phyloP scores from a whole-genome alignment of 2,329 filamentous ascomycete species.

The Stromatinia cepivora region DNA sequence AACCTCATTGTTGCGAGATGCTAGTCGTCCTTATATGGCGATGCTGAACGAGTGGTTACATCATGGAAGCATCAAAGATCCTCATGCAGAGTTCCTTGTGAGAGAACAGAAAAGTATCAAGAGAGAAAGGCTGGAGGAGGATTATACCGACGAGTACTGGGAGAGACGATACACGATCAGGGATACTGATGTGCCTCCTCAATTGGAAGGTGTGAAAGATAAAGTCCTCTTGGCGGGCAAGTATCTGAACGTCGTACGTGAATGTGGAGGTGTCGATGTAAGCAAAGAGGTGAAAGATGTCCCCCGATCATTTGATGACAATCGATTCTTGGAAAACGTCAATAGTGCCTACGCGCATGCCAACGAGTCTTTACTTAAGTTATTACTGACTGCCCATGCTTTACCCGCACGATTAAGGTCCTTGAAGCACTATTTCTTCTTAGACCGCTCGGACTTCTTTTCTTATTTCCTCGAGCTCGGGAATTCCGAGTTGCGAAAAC shows the following conservation, averaged over 20 bases:
- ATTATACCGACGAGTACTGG: constrained; percentile 99
- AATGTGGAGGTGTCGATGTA: constrained; percentile 94
- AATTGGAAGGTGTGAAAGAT: constrained; percentile 86
- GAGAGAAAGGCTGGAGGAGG: constrained; percentile 85
- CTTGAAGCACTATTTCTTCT: constrained; percentile 98
- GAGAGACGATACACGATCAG: constrained; percentile 95
- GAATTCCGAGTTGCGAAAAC: constrained; percentile 85
- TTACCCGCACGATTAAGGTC: constrained; percentile 84
- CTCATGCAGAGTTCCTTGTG: constrained; percentile 89
- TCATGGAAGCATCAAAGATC: constrained; percentile 91
- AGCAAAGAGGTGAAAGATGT: constrained; percentile 85
- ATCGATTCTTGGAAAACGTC: constrained; percentile 90
- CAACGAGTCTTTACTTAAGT: constrained; percentile 86
- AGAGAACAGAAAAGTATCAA: constrained; percentile 96
- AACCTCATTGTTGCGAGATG: constrained; percentile 79
- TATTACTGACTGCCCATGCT: constrained; percentile 89
- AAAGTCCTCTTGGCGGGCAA: constrained; percentile 95
- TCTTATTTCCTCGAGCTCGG: constrained; percentile 95
- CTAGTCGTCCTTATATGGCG: constrained; percentile 91
- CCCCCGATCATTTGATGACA: constrained; percentile 90
- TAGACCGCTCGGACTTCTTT: constrained; percentile 97
- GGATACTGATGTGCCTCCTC: constrained; percentile 86
- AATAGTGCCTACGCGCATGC: constrained; percentile 93
- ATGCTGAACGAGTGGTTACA: constrained; percentile 99
- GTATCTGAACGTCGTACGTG: constrained; percentile 95